phyloP scores from a whole-genome alignment of 805 yeast species.

The Wickerhamomyces bovis region DNA sequence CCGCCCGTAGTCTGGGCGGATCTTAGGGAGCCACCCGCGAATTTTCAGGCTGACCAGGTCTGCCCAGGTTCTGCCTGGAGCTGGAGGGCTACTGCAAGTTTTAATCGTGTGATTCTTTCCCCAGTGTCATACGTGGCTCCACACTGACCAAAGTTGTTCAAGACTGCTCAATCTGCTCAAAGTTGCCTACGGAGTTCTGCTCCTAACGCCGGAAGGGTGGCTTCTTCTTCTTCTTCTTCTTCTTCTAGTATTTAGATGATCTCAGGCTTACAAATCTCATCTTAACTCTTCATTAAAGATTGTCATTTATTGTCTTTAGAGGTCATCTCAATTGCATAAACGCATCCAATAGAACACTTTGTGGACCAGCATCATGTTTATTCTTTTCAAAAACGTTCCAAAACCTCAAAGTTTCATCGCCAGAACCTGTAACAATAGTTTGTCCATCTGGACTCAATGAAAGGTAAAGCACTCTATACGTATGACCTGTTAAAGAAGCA shows the following conservation, averaged over 20 bases:
- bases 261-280: no score
- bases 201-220: no score
- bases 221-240: no score
- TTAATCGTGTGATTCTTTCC: no score
- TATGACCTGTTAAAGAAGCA: slow-evolving; percentile 91
- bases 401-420: slow-evolving; percentile 91
- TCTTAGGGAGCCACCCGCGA: not conserved
- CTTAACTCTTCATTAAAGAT: not conserved
- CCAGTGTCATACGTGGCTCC: no score
- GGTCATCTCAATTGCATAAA: slow-evolving; percentile 60
- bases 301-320: not conserved
- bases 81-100: no score
- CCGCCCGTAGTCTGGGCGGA: not conserved
- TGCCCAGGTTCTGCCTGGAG: not conserved
- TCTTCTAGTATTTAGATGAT: no score
- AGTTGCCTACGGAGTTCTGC: no score
- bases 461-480: slow-evolving; percentile 83
- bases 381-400: slow-evolving; percentile 92
- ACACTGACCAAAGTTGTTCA: no score
- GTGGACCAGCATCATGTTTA: slow-evolving; percentile 49
- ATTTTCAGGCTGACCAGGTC: no score
- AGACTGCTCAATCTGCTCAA: no score
- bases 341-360: slow-evolving; percentile 65
- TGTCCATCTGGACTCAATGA: slow-evolving; percentile 94
- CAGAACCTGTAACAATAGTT: slow-evolving; percentile 96